A percentile compares a stretch with the other conserved stretches of the same genome.
phyloP scores from a whole-genome alignment of 306 rosid species.

The Cotoneaster glaucophyllus region DNA sequence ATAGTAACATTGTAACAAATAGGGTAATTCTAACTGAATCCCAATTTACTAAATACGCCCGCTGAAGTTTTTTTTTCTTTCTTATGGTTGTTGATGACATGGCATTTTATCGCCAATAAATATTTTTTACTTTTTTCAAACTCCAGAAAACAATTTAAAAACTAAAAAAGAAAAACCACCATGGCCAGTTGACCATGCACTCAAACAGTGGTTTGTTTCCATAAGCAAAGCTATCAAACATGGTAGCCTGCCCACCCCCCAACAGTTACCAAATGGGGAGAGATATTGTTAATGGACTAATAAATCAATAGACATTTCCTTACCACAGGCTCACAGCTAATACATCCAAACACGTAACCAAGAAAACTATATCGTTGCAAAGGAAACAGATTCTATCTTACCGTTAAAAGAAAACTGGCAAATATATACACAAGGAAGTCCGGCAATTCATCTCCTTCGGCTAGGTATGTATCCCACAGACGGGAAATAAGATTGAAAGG shows the following conservation, averaged over 20 bases:
- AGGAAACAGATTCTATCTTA: conserved; percentile 29
- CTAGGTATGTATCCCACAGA: conserved; percentile 98
- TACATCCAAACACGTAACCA: conserved; percentile 7
- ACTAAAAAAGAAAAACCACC: background rate
- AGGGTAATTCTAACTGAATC: background rate
- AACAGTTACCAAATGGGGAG: background rate
- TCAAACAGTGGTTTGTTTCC: background rate
- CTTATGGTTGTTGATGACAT: background rate
- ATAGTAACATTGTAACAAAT: background rate
- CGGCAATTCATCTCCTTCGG: conserved; percentile 96
- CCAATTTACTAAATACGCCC: background rate
- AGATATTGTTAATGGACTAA: background rate
- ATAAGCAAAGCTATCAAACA: background rate
- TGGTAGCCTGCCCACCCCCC: background rate
- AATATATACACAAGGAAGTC: conserved; percentile 96
- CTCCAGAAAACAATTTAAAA: background rate
- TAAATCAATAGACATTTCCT: background rate
- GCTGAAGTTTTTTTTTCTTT: no score
- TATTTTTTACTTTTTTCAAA: background rate
- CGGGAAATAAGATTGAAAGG: conserved; percentile 92
- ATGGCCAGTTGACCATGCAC: background rate
- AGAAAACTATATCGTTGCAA: background rate
- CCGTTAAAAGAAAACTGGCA: conserved; percentile 98
- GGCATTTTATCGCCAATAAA: background rate
- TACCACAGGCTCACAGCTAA: background rate